Conservation (phyloP, 2,329 filamentous ascomycete genomes). For the Bipolaris oryzae region DNA sequence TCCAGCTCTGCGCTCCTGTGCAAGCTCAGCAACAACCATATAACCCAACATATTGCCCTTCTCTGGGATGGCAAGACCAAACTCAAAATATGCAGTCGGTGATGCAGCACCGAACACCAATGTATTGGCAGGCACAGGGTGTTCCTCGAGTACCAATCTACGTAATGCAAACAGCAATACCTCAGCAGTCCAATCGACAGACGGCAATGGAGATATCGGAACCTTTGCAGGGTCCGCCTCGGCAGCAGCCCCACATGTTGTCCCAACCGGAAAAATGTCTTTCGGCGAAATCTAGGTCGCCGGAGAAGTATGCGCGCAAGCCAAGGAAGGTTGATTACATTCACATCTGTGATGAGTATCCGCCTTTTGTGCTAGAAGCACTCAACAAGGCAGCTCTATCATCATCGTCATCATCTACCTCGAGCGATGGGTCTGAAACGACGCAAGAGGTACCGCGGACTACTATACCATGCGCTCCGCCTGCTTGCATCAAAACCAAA, state of each 20-base stretch:
- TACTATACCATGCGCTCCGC: constrained; percentile 22
- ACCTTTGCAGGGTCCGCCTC: constrained; percentile 5
- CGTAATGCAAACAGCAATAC: not conserved
- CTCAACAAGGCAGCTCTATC: constrained; percentile 10
- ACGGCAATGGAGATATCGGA: not conserved
- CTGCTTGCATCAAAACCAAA: constrained; percentile 8
- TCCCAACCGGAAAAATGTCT: not conserved
- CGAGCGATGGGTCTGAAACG: constrained; percentile 14
- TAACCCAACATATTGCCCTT: constrained; percentile 1
- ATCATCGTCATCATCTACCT: constrained; percentile 16
- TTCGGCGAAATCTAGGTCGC: not conserved
- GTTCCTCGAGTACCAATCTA: not conserved
- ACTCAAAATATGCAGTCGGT: not conserved
- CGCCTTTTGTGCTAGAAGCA: constrained; percentile 21
- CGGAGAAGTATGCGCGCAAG: not conserved
- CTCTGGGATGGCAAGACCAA: not conserved
- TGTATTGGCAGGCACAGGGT: constrained; percentile 5
- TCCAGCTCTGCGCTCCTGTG: constrained; percentile 1
- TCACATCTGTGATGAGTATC: constrained; percentile 30
- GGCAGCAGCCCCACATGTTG: constrained; percentile 2
- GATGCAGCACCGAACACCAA: not conserved
- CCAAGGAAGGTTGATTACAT: constrained; percentile 26
- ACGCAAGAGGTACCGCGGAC: constrained; percentile 30
- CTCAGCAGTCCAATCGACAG: not conserved
- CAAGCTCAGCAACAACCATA: constrained; percentile 6